Percentiles rank a stretch among this genome's conserved stretches.
phyloP scores from a whole-genome alignment of 257 asterid genomes.

The Salvia miltiorrhiza region DNA sequence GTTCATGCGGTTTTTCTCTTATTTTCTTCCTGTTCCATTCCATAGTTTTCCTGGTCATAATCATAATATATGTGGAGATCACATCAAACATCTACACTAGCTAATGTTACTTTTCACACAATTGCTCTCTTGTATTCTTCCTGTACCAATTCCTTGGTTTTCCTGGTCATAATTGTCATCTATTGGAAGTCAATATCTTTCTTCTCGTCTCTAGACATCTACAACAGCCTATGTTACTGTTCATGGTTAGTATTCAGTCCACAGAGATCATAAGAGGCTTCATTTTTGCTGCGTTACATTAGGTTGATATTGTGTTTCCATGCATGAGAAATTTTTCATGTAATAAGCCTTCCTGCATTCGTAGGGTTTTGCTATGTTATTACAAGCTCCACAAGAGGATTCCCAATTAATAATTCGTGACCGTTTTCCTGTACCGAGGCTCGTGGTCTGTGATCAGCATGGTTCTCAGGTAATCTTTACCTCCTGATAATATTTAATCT shows the following conservation, averaged over 20 bases:
- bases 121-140: not conserved
- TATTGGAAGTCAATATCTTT: not conserved
- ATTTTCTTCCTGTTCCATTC: not conserved
- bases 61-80: not conserved
- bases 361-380: slow-evolving; percentile 78
- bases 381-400: slow-evolving; percentile 91
- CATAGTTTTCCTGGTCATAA: not conserved
- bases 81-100: not conserved
- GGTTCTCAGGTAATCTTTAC: slow-evolving; percentile 80
- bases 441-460: slow-evolving; percentile 97
- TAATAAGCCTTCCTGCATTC: slow-evolving; percentile 1
- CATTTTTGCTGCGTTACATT: slow-evolving; percentile 6
- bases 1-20: not conserved
- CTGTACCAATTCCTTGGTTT: not conserved
- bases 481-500: not conserved
- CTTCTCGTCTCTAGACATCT: not conserved
- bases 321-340: not conserved
- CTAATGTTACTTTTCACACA: not conserved
- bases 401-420: slow-evolving; percentile 75
- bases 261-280: not conserved
- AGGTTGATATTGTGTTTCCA: not conserved
- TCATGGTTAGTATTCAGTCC: not conserved
- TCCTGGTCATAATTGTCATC: not conserved
- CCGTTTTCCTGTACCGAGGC: slow-evolving; percentile 93
- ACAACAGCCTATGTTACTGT: not conserved